A percentile compares a stretch with the other conserved stretches of the same genome.
phyloP scores from a whole-genome alignment of 1,284 basidiomycete genomes.

The Boletus sp. region DNA sequence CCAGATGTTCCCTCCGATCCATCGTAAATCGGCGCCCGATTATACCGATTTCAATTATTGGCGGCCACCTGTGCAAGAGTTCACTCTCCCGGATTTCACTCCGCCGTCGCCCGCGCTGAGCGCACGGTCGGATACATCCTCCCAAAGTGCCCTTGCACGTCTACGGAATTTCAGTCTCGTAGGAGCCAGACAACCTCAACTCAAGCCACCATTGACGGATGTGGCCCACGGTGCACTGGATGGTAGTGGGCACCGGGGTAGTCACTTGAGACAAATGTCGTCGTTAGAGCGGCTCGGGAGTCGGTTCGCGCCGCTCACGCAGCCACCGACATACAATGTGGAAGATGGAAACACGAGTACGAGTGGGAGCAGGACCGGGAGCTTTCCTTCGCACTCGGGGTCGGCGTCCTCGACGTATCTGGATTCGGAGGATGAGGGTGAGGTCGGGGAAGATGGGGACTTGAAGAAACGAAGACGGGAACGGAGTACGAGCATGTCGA shows the following conservation, averaged over 20 bases:
- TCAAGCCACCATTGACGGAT: conserved; percentile 38
- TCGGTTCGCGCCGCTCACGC: conserved; percentile 53
- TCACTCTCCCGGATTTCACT: conserved; percentile 85
- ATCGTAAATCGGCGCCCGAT: conserved; percentile 85
- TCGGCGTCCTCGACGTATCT: conserved; percentile 51
- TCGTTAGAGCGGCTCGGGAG: conserved; percentile 70
- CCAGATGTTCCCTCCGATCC: conserved; percentile 98
- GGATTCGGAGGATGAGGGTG: conserved; percentile 61
- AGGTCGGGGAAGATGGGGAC: conserved; percentile 43
- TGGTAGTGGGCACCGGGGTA: conserved; percentile 31
- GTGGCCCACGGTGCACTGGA: conserved; percentile 28
- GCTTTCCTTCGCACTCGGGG: conserved; percentile 53
- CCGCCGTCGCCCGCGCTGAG: conserved; percentile 93
- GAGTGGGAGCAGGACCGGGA: conserved; percentile 27
- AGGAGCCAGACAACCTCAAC: conserved; percentile 48
- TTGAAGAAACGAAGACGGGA: conserved; percentile 43
- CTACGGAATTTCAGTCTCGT: conserved; percentile 82
- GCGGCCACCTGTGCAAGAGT: conserved; percentile 80
- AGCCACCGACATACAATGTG: conserved; percentile 40
- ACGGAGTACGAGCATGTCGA: conserved; percentile 66
- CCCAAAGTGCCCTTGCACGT: conserved; percentile 71
- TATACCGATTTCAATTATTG: conserved; percentile 99
- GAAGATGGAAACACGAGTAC: conserved; percentile 39
- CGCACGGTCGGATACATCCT: conserved; percentile 86
- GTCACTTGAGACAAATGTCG: conserved; percentile 65